These are phyloP conservation scores for Pyrenochaeta sp. DNA, from an alignment of 2,329 filamentous ascomycete species.

Conservation along the genomic window DNA sequence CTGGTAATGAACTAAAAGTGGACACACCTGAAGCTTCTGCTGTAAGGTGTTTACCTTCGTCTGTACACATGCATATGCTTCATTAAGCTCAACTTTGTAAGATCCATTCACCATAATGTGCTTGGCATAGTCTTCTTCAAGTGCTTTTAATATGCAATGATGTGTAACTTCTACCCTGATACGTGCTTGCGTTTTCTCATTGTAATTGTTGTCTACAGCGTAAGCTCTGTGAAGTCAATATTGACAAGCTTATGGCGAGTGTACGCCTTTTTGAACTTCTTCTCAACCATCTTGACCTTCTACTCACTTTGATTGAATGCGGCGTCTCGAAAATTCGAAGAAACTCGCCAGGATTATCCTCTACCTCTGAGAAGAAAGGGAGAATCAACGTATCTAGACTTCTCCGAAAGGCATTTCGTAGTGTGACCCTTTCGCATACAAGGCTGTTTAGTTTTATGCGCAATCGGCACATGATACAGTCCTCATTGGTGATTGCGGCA, in stretches of 20 bases:
- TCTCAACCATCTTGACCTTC: not conserved
- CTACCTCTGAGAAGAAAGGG: not conserved
- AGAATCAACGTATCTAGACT: not conserved
- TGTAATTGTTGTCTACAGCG: not conserved
- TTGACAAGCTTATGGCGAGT: not conserved
- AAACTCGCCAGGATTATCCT: not conserved
- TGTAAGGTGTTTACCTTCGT: not conserved
- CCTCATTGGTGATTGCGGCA: no score
- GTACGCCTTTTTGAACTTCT: not conserved
- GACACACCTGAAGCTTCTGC: not conserved
- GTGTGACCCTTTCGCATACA: no score
- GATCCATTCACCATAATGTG: not conserved
- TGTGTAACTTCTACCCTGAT: not conserved
- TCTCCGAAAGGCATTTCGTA: no score
- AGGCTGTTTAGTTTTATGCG: no score
- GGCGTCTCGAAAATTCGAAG: not conserved
- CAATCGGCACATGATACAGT: no score
- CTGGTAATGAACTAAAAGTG: no score
- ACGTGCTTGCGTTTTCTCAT: not conserved
- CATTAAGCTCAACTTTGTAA: conserved; percentile 1
- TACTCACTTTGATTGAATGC: not conserved
- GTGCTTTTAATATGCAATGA: not conserved
- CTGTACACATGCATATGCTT: not conserved
- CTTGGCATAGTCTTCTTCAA: not conserved
- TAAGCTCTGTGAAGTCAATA: not conserved